Percentiles rank a stretch among this genome's conserved stretches.
Conservation (phyloP, 2,329 filamentous ascomycete species). For the Sphaerulina vaccinii region DNA sequence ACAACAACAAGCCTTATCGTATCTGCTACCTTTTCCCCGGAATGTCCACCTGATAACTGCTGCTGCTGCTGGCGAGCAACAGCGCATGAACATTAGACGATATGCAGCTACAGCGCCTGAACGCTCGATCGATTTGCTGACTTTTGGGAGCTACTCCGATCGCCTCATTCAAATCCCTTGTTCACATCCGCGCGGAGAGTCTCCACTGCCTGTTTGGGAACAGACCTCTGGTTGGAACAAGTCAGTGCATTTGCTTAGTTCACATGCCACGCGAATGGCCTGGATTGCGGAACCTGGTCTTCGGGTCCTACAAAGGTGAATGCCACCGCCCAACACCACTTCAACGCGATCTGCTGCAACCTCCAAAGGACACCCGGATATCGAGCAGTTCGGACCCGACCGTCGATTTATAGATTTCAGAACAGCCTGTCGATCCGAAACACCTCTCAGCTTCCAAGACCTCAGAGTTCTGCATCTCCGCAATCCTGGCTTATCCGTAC, state of each 20-base stretch:
- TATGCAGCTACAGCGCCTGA: no score
- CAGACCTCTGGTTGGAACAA: no score
- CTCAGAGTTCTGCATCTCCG: background rate
- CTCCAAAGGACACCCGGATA: background rate
- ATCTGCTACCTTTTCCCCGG: background rate
- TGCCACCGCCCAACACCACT: no score
- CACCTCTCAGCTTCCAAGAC: background rate
- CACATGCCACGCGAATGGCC: background rate
- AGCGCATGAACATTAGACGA: no score
- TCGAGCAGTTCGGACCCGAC: background rate
- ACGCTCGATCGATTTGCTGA: no score
- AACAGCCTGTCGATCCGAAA: background rate
- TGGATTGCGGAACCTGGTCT: background rate
- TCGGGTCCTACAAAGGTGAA: no score
- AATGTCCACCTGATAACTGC: background rate
- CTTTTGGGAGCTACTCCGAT: no score
- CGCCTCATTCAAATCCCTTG: no score
- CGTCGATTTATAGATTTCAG: background rate
- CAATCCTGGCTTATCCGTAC: background rate
- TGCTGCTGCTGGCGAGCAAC: no score
- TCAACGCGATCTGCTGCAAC: no score
- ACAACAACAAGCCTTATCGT: background rate
- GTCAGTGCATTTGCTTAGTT: background rate
- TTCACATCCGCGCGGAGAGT: no score
- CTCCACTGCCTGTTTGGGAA: no score